Evolutionary conservation across 768 basidiomycete species (phyloP).

Genomic region (Cubamyces sp.): DNA sequence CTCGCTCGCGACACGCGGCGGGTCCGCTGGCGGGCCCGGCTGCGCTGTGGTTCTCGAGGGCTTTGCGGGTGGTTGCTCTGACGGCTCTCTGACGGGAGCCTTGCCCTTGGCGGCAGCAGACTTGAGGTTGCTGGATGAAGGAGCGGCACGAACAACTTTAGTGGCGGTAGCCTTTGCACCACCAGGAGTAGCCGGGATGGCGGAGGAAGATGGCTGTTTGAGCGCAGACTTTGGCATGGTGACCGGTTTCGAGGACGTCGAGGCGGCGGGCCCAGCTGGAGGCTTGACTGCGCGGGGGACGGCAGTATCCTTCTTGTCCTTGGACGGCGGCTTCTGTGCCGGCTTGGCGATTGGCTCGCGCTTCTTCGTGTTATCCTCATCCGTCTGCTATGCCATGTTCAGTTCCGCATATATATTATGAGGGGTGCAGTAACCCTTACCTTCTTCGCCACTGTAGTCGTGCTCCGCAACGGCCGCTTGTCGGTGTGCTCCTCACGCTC

Average conservation of each 20-base stretch:
- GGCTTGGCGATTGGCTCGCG: constrained; percentile 59
- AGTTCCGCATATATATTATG: neutral
- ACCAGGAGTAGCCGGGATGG: constrained; percentile 11
- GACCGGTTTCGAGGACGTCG: constrained; percentile 22
- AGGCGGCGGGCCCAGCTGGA: constrained; percentile 27
- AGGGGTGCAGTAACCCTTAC: constrained; percentile 34
- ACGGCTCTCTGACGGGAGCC: constrained; percentile 52
- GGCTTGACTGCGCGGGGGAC: constrained; percentile 38
- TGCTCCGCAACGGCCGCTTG: constrained; percentile 61
- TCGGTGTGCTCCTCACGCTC: constrained; percentile 80
- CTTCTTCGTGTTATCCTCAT: constrained; percentile 75
- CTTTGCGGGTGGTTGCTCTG: constrained; percentile 58
- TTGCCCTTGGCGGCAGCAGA: constrained; percentile 51
- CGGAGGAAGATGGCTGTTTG: constrained; percentile 17
- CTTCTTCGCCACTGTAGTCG: constrained; percentile 53
- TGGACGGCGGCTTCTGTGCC: constrained; percentile 63
- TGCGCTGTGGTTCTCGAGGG: constrained; percentile 48
- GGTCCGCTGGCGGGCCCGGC: constrained; percentile 42
- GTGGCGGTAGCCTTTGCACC: constrained; percentile 3
- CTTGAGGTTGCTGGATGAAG: constrained; percentile 41
- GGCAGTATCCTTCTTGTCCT: constrained; percentile 48
- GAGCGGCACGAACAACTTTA: constrained; percentile 28
- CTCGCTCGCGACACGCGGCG: constrained; percentile 57
- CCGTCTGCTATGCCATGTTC: constrained; percentile 41
- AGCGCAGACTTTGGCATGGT: constrained; percentile 16